These are phyloP conservation scores for Danielia reshetovae DNA, from an alignment of 805 yeast genomes.

Conservation along the genomic window DNA sequence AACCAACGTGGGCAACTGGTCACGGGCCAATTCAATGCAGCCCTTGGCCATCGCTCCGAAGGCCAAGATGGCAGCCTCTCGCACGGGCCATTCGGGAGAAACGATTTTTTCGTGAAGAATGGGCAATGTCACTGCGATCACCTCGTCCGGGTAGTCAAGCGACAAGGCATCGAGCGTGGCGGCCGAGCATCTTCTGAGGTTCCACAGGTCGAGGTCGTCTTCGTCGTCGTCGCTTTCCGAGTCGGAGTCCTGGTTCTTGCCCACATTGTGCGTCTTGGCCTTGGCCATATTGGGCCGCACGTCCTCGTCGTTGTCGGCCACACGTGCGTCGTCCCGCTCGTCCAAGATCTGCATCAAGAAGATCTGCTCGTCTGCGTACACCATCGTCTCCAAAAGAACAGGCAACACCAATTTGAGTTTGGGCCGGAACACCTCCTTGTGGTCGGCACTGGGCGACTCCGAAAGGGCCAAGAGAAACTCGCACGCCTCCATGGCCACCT, in stretches of 20 bases:
- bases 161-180: conserved; percentile 86
- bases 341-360: conserved; percentile 61
- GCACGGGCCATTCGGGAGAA: conserved; percentile 75
- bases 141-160: conserved; percentile 59
- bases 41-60: conserved; percentile 94
- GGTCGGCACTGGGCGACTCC: conserved; percentile 18
- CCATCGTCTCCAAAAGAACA: conserved; percentile 74
- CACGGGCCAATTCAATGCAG: conserved; percentile 65
- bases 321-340: conserved; percentile 67
- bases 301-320: conserved; percentile 84
- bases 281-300: conserved; percentile 78
- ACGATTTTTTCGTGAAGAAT: conserved; percentile 65
- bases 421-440: conserved; percentile 43
- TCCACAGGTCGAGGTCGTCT: conserved; percentile 76
- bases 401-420: conserved; percentile 69
- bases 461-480: conserved; percentile 81
- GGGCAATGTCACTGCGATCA: conserved; percentile 68
- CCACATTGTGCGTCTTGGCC: conserved; percentile 40
- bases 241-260: conserved; percentile 45
- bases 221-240: conserved; percentile 73
- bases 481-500: conserved; percentile 86
- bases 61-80: conserved; percentile 92
- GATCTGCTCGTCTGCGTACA: conserved; percentile 79
- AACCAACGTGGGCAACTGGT: conserved; percentile 72
- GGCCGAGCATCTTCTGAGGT: conserved; percentile 88